A percentile compares a stretch with the other conserved stretches of the same genome.
These are phyloP conservation scores for Skeletonema potamos DNA, from an alignment of 108 stramenopile species.

Conservation along the genomic window DNA sequence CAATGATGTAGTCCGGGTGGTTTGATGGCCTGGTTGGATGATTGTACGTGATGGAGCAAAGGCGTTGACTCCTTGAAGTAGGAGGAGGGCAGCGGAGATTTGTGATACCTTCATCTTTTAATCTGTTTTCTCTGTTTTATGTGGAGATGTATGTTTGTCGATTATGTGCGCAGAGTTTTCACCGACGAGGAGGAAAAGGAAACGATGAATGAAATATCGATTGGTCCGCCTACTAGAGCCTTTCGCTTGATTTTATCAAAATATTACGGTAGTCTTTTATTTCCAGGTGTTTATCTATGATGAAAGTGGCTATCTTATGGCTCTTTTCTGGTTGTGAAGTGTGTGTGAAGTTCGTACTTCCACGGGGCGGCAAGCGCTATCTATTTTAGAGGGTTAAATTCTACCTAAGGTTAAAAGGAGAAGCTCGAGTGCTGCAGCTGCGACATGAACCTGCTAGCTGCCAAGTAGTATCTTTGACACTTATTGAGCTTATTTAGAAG, in stretches of 20 bases:
- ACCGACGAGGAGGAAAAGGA: not conserved
- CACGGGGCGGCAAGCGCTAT: too few species aligned
- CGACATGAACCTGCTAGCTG: too few species aligned
- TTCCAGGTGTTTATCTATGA: not conserved
- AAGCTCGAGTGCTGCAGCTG: too few species aligned
- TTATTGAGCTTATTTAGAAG: too few species aligned
- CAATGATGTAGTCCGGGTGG: constrained; percentile 1
- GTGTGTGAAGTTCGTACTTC: too few species aligned
- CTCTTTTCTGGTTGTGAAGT: too few species aligned
- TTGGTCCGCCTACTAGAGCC: not conserved
- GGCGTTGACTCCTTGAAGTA: not conserved
- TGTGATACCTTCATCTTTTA: not conserved
- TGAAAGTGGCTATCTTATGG: too few species aligned
- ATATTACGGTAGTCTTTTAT: not conserved
- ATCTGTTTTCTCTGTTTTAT: too few species aligned
- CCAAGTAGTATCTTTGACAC: too few species aligned
- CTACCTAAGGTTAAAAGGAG: too few species aligned
- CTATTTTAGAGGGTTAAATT: too few species aligned
- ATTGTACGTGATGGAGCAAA: constrained; percentile 1
- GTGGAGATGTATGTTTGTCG: too few species aligned
- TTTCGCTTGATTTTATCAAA: not conserved
- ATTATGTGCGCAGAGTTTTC: not conserved
- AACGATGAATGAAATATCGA: not conserved
- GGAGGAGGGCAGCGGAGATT: not conserved
- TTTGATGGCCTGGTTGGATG: not conserved